phyloP scores from a whole-genome alignment of 495 filamentous ascomycete genomes.

The Massariosphaeria phaeospora region DNA sequence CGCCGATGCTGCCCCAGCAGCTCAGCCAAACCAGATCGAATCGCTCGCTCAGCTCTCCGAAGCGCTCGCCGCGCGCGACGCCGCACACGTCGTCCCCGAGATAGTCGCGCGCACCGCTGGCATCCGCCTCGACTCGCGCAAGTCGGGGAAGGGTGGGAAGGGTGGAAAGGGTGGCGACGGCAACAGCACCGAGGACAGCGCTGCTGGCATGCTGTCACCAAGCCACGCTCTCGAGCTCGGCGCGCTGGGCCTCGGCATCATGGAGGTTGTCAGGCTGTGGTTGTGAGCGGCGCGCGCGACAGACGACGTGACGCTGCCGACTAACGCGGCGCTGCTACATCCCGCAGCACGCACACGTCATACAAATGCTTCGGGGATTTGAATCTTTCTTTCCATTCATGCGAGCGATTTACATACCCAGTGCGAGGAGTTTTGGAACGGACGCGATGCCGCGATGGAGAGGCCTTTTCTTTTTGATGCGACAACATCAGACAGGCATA shows the following conservation, averaged over 20 bases:
- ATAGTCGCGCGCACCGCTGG: constrained; percentile 15
- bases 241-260: constrained; percentile 12
- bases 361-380: too few relatives aligned
- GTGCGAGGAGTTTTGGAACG: too few relatives aligned
- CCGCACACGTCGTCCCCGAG: background rate
- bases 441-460: too few relatives aligned
- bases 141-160: constrained; percentile 10
- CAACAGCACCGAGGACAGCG: constrained; percentile 5
- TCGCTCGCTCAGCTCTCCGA: too few relatives aligned
- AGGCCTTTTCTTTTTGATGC: too few relatives aligned
- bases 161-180: background rate
- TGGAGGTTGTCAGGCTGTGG: constrained; percentile 14
- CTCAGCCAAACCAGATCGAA: background rate
- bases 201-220: constrained; percentile 8
- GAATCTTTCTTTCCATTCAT: too few relatives aligned
- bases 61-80: constrained; percentile 3
- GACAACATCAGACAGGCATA: too few relatives aligned
- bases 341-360: too few relatives aligned
- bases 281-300: background rate
- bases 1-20: background rate
- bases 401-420: too few relatives aligned
- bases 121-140: constrained; percentile 11
- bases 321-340: too few relatives aligned
- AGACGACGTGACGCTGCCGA: background rate
- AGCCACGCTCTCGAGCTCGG: constrained; percentile 9